Evolutionary conservation across 2,329 filamentous ascomycete species (phyloP).

Genomic region (Aspergillus chevalieri): DNA sequence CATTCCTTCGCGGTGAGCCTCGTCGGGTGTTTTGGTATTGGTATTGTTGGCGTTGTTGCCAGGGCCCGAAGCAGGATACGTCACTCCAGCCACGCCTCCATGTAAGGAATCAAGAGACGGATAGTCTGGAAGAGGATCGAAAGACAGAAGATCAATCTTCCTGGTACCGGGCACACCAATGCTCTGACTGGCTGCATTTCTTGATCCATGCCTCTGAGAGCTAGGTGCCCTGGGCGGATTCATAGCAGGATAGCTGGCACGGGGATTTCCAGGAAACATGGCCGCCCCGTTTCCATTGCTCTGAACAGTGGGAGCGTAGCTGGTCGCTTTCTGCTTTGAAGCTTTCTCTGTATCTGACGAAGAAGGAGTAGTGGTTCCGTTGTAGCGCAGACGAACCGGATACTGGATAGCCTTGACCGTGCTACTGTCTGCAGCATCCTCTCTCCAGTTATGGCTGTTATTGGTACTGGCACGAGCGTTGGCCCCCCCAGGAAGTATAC

Average conservation of each 20-base stretch:
- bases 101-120: slow-evolving; percentile 6
- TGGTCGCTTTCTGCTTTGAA: slow-evolving; percentile 7
- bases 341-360: slow-evolving; percentile 8
- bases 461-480: slow-evolving; percentile 8
- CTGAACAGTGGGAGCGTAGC: slow-evolving; percentile 5
- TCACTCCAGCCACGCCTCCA: slow-evolving; percentile 3
- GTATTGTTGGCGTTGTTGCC: slow-evolving; percentile 2
- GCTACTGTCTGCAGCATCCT: slow-evolving; percentile 11
- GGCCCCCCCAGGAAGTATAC: slow-evolving; percentile 18
- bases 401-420: slow-evolving; percentile 13
- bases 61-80: slow-evolving; percentile 1
- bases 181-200: slow-evolving; percentile 4
- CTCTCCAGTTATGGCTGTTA: slow-evolving; percentile 8
- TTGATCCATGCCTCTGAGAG: slow-evolving; percentile 10
- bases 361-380: slow-evolving; percentile 3
- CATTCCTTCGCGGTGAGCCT: slow-evolving; percentile 13
- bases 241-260: slow-evolving; percentile 2
- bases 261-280: slow-evolving; percentile 5
- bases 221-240: slow-evolving; percentile 5
- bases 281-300: not conserved
- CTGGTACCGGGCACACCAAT: slow-evolving; percentile 2
- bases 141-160: slow-evolving; percentile 17
- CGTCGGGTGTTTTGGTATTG: slow-evolving; percentile 5
- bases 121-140: slow-evolving; percentile 14
- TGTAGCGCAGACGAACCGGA: slow-evolving; percentile 10